These are phyloP conservation scores for Fraxinus sp. DNA, from an alignment of 305 asterid genomes.

Conservation along the genomic window DNA sequence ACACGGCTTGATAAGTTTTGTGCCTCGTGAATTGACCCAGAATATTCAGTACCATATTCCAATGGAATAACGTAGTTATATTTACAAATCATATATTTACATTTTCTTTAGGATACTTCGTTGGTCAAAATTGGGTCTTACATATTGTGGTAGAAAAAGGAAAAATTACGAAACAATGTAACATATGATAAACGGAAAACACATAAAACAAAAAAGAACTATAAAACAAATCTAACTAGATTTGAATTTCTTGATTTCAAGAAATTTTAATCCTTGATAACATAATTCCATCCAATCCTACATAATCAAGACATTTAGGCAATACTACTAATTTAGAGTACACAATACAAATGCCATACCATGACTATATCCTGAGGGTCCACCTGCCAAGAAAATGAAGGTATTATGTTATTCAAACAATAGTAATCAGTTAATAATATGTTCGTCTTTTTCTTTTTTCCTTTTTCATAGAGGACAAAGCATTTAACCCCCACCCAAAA, in stretches of 20 bases:
- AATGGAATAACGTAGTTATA: background rate
- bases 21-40: background rate
- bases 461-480: background rate
- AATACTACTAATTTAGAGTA: background rate
- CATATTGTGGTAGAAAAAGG: background rate
- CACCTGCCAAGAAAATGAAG: slow-evolving; percentile 55
- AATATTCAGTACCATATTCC: background rate
- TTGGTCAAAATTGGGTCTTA: background rate
- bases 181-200: background rate
- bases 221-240: slow-evolving; percentile 15
- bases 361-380: slow-evolving; percentile 98
- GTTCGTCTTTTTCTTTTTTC: background rate
- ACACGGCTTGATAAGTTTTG: background rate
- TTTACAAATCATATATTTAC: background rate
- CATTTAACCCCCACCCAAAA: background rate
- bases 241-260: slow-evolving; percentile 16
- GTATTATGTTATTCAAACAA: slow-evolving; percentile 19
- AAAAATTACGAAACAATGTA: background rate
- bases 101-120: background rate
- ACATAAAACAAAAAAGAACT: background rate
- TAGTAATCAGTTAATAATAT: background rate
- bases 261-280: background rate
- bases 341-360: slow-evolving; percentile 48
- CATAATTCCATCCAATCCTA: background rate
- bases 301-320: slow-evolving; percentile 2